These are phyloP conservation scores for Ceratobasidium sp. DNA, from an alignment of 1,284 basidiomycete species.

Conservation along the genomic window DNA sequence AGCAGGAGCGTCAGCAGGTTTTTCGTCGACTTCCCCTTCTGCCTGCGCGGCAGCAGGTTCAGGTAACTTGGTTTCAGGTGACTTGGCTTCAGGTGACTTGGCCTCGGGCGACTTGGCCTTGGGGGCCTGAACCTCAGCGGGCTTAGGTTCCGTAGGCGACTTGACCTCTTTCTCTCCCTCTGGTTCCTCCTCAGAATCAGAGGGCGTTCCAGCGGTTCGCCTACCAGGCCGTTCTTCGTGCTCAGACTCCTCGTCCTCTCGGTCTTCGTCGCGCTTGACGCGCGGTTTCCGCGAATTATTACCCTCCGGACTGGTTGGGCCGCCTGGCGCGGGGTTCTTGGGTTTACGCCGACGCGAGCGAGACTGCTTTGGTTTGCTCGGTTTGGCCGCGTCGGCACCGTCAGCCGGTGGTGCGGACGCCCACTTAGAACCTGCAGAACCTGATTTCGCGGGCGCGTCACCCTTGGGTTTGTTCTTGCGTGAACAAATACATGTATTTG, in stretches of 20 bases:
- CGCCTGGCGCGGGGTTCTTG: constrained; percentile 1
- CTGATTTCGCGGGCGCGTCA: not conserved
- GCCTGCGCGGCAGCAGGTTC: not conserved
- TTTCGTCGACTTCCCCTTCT: not conserved
- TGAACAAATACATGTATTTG: not conserved
- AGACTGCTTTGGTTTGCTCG: constrained; percentile 9
- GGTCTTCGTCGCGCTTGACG: constrained; percentile 13
- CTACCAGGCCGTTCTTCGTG: constrained; percentile 20
- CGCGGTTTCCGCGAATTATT: not conserved
- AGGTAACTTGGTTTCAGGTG: not conserved
- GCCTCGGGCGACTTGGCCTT: constrained; percentile 13
- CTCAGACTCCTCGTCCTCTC: constrained; percentile 30
- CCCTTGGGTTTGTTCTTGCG: not conserved
- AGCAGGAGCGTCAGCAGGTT: not conserved
- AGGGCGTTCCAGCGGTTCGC: constrained; percentile 36
- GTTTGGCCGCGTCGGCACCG: not conserved
- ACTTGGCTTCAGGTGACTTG: constrained; percentile 9
- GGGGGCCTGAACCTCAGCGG: not conserved
- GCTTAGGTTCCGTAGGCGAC: constrained; percentile 11
- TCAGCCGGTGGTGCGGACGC: not conserved
- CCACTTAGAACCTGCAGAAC: not conserved
- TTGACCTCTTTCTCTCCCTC: constrained; percentile 21
- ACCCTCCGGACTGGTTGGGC: not conserved
- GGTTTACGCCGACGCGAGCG: constrained; percentile 7
- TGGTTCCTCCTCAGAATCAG: constrained; percentile 19